These are phyloP conservation scores for Monosporascus ibericus DNA, from an alignment of 2,329 filamentous ascomycete species.

Conservation along the genomic window DNA sequence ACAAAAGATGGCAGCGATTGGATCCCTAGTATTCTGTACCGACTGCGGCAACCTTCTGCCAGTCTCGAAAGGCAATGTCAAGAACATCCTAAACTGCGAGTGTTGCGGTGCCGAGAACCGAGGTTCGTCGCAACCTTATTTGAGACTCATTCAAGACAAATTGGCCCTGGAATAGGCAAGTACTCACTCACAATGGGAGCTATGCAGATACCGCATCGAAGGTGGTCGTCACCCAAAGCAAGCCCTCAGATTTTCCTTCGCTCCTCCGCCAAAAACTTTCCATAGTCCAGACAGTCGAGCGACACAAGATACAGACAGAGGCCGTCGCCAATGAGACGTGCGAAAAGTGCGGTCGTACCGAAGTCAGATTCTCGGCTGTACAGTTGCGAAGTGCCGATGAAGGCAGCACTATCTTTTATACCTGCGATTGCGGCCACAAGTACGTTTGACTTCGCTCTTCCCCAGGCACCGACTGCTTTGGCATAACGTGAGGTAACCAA, in stretches of 20 bases:
- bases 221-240: conserved; percentile 75
- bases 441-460: conserved; percentile 35
- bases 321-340: conserved; percentile 63
- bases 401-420: conserved; percentile 88
- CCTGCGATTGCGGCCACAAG: conserved; percentile 81
- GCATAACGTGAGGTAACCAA: conserved; percentile 4
- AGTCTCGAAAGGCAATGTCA: conserved; percentile 67
- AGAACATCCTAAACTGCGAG: conserved; percentile 73
- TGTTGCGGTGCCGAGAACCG: conserved; percentile 80
- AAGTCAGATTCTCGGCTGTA: conserved; percentile 79
- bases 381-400: conserved; percentile 92
- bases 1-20: conserved; percentile 75
- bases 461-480: neutral
- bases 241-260: conserved; percentile 85
- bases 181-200: conserved; percentile 2
- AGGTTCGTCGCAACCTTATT: conserved; percentile 46
- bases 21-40: conserved; percentile 85
- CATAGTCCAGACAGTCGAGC: conserved; percentile 75
- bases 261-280: conserved; percentile 80
- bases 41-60: conserved; percentile 90
- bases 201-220: conserved; percentile 64
- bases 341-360: conserved; percentile 70
- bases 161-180: too few relatives aligned
- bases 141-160: neutral
- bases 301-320: conserved; percentile 70